Evolutionary conservation across 805 yeast genomes (phyloP), one percentile per base, ranked within the genome.

Genomic region (Metschnikowia hibisci): DNA sequence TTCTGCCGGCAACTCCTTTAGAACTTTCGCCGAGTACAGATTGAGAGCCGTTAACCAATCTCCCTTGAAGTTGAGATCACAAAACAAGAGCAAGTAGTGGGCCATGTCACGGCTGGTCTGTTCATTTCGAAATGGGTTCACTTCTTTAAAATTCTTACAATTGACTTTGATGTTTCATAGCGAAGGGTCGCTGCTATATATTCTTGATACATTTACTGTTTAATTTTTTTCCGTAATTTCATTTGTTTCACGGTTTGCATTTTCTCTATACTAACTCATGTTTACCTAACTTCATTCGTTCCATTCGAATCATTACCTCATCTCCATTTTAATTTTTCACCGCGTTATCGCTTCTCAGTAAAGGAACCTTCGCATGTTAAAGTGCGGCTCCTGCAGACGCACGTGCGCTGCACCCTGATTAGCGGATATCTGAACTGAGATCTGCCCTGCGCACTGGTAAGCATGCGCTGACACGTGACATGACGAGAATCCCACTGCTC

Each of bases 11-110:
- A 59, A 67, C 54, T 60, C 71, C 15, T 69, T 66, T 56, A 59
- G 72, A 44, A 60, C 71, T 4, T 70, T 70, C 54, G 73, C 73
- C 32, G 74, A 70, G 51, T 70, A 70, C 59, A 59, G 75, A 50
- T 65, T 70, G 55, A 62, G 64, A 46, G 72, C 58, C 7, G 61
- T 62, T 34, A 63, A 69, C 58, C 73, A 68, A 46, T 58, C 67
- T 34, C 75, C 75, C 12, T 67, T 70, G 59, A 61, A 60, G 18
- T 41, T 61, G 41, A 60, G 60, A 44, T 42, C 46, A 30, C 27
- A 30, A 14, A 37, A 18, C 40, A 37, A 37, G 40, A 20, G 40
- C 40, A 37, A 37, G 33, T 37, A 35, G 36, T 28, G 14, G 23
- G 23, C 4, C 23, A 8, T 20, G 23, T 8, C 23, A 20, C 14